Evolutionary conservation across 2,329 filamentous ascomycete species (phyloP).

Genomic region (Sarocladium strictum): DNA sequence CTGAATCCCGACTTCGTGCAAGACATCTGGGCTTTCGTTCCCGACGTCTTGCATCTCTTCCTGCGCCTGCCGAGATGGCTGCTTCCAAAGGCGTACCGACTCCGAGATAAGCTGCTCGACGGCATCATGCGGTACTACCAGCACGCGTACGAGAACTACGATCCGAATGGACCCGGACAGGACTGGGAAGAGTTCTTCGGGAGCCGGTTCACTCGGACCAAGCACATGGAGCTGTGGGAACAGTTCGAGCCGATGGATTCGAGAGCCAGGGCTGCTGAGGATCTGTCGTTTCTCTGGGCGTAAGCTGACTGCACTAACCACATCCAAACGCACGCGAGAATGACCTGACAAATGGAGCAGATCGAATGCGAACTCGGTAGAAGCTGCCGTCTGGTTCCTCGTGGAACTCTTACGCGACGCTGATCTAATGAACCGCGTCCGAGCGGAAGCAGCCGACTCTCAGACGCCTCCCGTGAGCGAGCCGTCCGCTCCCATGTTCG

Average conservation of each 20-base stretch:
- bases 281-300: constrained; percentile 6
- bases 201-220: constrained; percentile 14
- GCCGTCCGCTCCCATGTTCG: not conserved
- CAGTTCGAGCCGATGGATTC: not conserved
- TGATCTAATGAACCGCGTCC: not conserved
- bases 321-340: not conserved
- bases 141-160: constrained; percentile 14
- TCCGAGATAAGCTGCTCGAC: constrained; percentile 14
- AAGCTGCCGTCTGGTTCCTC: not conserved
- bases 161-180: constrained; percentile 13
- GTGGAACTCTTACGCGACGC: not conserved
- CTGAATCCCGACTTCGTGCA: constrained; percentile 20
- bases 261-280: not conserved
- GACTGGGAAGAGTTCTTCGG: constrained; percentile 18
- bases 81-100: constrained; percentile 12
- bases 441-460: not conserved
- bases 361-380: constrained; percentile 4
- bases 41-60: constrained; percentile 14
- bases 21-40: constrained; percentile 20
- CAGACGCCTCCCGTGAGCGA: not conserved
- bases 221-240: not conserved
- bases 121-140: constrained; percentile 12
- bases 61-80: constrained; percentile 19
- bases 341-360: not conserved
- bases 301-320: not conserved